Evolutionary conservation across 176 grass and related monocot genomes (phyloP), one percentile per base, ranked within the genome.

Genomic region (Phyllostachys edulis): DNA sequence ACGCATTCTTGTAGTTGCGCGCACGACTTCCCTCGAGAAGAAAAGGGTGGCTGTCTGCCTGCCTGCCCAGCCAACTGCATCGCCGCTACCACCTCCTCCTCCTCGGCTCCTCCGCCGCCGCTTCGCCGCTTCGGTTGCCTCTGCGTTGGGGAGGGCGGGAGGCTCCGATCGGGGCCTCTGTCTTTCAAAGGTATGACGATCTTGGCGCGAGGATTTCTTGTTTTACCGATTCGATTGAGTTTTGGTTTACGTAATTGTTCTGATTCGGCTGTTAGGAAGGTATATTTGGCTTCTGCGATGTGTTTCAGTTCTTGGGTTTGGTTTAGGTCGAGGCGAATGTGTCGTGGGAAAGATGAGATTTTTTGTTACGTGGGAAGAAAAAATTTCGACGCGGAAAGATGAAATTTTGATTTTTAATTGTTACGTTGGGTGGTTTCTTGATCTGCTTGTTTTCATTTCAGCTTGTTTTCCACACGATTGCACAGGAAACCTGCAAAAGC

Each of bases 181-280:
- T 47, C 69, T 46, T 27, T 24, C 6, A 37, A 68, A 92, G 91
- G 84, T 89, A 80, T 17, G 84, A 75, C 12, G 76, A 51, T 59
- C 75, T 82, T 49, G 27, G 45, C 65, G 41, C 73, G 23, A 70
- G 21, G 12, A 61, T 83, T 64, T 59, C 15, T 64, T 17, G 26
- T 23, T 51, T 77, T 51, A 41, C 40, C 75, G 18, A 3, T 70
- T 65, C 5, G 18, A 6, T 23, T 37, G 39, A 45, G 49, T 18
- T 42, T 71, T 45, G 74, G 47, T 66, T 57, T 10, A 54, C 29
- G 71, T 20, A 52, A 56, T 84, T 44, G 29, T 9, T 40, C 42
- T 39, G 68, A 84, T 75, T 82, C 55, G 18, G 26, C 20, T 73
- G 12, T 7, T 5, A 24, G 4, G 24, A 81, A 15, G 71, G 26